Conservation (phyloP, 139 green algal genomes). For the Closterium sp. region DNA sequence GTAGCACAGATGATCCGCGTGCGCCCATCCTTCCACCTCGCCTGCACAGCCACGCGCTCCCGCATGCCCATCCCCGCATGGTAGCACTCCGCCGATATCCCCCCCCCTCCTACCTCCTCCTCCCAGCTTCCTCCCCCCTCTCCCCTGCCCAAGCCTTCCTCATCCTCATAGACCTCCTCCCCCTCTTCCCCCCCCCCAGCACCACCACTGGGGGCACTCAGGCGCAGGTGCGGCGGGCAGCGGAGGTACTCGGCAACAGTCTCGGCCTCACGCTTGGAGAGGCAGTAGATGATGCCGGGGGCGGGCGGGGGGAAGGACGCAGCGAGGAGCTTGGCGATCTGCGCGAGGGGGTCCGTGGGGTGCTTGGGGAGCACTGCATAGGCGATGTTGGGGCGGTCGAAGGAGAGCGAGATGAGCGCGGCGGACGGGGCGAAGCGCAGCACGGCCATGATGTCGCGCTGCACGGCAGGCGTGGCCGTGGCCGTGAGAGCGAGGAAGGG, state of each 20-base stretch:
- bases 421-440: conserved; percentile 60
- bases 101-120: neutral
- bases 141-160: neutral
- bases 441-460: conserved; percentile 66
- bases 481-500: conserved; percentile 72
- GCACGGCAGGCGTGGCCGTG: conserved; percentile 71
- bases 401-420: conserved; percentile 62
- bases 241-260: conserved; percentile 54
- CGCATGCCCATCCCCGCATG: conserved; percentile 82
- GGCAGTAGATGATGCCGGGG: conserved; percentile 86
- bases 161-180: neutral
- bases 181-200: neutral
- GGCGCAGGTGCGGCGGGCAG: neutral
- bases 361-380: conserved; percentile 46
- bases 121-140: neutral
- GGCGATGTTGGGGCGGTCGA: conserved; percentile 79
- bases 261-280: conserved; percentile 68
- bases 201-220: neutral
- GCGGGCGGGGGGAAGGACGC: conserved; percentile 59
- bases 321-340: conserved; percentile 24
- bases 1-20: conserved; percentile 75
- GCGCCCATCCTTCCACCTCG: conserved; percentile 65
- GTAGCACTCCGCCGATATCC: conserved; percentile 69
- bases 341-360: neutral
- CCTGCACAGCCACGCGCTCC: conserved; percentile 75